phyloP scores from a whole-genome alignment of 306 rosid species.

The Myrica gale region DNA sequence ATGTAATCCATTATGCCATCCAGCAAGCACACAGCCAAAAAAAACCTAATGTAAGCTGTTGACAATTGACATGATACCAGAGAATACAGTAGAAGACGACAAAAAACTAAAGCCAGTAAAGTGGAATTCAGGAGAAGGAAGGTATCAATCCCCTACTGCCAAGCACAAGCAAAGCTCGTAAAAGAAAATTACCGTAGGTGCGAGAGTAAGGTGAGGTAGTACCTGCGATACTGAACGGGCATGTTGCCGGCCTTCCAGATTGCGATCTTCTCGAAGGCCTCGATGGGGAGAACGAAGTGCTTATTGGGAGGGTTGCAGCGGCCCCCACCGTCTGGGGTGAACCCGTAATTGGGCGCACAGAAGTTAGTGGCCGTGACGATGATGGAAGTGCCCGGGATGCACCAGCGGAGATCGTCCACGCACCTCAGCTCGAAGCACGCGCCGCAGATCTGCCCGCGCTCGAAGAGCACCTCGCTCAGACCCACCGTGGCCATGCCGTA shows the following conservation, averaged over 20 bases:
- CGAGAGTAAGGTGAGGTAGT: neutral
- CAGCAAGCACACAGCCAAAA: neutral
- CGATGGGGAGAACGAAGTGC: constrained; percentile 87
- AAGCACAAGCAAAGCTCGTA: neutral
- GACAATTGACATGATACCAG: neutral
- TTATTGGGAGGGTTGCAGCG: constrained; percentile 86
- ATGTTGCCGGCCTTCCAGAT: constrained; percentile 97
- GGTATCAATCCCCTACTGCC: neutral
- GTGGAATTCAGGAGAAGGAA: neutral
- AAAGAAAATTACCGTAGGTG: neutral
- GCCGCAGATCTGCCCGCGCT: constrained; percentile 97
- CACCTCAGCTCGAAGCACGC: constrained; percentile 83
- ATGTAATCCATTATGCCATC: neutral
- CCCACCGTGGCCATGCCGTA: constrained; percentile 92
- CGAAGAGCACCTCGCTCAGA: constrained; percentile 70
- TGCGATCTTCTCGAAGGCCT: constrained; percentile 94
- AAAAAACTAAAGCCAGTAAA: neutral
- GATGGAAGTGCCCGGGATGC: constrained; percentile 81
- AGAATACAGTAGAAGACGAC: neutral
- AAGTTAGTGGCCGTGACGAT: constrained; percentile 86
- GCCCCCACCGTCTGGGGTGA: constrained; percentile 79
- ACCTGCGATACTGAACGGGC: constrained; percentile 95
- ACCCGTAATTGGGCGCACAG: constrained; percentile 89
- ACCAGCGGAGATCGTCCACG: constrained; percentile 88
- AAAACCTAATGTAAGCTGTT: neutral